phyloP scores from a whole-genome alignment of 257 asterid genomes.

The Solanum medicagineum region DNA sequence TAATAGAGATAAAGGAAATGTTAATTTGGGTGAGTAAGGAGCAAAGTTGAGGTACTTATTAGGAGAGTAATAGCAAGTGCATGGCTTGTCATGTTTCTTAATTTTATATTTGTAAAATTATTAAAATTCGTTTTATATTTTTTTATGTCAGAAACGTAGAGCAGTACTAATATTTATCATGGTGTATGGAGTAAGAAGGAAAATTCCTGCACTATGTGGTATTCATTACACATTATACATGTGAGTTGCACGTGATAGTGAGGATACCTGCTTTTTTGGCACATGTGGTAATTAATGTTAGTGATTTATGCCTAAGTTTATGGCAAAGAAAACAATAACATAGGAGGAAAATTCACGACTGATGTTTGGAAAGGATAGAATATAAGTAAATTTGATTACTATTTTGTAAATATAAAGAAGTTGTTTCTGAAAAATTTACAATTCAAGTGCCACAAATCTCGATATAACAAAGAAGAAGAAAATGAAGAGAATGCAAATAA shows the following conservation, averaged over 20 bases:
- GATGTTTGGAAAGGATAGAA: too few relatives aligned
- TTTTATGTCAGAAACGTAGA: neutral
- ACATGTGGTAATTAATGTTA: neutral
- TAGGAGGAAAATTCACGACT: too few relatives aligned
- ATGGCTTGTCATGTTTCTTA: neutral
- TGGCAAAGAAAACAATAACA: neutral
- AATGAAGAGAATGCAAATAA: too few relatives aligned
- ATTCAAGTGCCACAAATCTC: too few relatives aligned
- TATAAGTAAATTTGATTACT: too few relatives aligned
- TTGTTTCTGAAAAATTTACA: too few relatives aligned
- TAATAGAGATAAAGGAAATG: neutral
- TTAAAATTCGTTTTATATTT: neutral
- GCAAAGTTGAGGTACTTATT: neutral
- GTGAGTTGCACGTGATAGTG: neutral
- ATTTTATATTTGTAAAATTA: neutral
- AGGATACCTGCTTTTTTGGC: neutral
- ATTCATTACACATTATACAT: neutral
- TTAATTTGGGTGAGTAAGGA: neutral
- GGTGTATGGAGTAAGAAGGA: neutral
- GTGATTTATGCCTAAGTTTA: neutral
- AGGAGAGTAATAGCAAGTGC: neutral
- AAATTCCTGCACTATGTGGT: neutral
- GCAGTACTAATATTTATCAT: neutral
- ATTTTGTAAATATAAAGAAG: too few relatives aligned
- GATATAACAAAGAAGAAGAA: too few relatives aligned